Evolutionary conservation across 768 basidiomycete species (phyloP).

Genomic region (Suillus spraguei): DNA sequence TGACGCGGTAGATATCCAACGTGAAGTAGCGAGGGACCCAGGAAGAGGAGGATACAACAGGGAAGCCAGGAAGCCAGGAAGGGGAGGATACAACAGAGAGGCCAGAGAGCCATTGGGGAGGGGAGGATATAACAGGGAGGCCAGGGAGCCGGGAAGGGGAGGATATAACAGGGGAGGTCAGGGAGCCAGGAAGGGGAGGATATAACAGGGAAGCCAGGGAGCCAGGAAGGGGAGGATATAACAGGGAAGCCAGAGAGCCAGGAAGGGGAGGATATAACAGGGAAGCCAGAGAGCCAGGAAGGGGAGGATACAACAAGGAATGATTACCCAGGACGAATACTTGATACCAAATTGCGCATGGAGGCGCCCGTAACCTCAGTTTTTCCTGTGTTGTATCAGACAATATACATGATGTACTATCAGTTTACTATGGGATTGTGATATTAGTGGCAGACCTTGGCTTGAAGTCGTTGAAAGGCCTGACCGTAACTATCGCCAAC

Average conservation of each 20-base stretch:
- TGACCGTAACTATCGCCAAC: not conserved
- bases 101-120: not conserved
- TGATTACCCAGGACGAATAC: not conserved
- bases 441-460: not conserved
- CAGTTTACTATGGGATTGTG: not conserved
- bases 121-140: not conserved
- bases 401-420: not conserved
- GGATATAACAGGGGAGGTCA: too few relatives aligned
- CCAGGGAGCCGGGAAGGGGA: too few relatives aligned
- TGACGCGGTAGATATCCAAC: not conserved
- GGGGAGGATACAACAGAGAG: not conserved
- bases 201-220: too few relatives aligned
- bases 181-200: too few relatives aligned
- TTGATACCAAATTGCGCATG: not conserved
- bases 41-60: not conserved
- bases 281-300: too few relatives aligned
- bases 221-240: too few relatives aligned
- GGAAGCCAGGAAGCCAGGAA: not conserved
- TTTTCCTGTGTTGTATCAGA: not conserved
- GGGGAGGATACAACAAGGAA: not conserved
- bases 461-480: not conserved
- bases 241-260: too few relatives aligned
- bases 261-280: too few relatives aligned
- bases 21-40: not conserved
- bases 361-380: not conserved